These are phyloP conservation scores for Xylaria sp. DNA, from an alignment of 2,329 filamentous ascomycete genomes.

Conservation along the genomic window DNA sequence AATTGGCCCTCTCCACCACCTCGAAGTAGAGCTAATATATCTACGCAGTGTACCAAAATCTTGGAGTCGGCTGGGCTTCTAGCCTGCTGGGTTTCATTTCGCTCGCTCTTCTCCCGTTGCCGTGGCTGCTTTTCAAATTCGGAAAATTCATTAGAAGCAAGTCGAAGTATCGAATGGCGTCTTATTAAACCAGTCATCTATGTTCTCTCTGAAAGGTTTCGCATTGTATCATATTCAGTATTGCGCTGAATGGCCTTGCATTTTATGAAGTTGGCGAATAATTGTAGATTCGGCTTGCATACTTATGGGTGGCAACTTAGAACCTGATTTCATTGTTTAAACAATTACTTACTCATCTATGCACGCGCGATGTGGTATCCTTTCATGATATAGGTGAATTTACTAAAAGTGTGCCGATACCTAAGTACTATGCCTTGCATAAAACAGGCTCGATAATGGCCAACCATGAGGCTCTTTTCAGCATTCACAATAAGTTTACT, in stretches of 20 bases:
- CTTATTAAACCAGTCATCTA: conserved; percentile 27
- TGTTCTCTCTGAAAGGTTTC: not conserved
- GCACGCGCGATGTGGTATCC: not conserved
- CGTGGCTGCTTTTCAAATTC: conserved; percentile 63
- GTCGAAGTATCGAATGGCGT: conserved; percentile 54
- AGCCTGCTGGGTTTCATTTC: conserved; percentile 47
- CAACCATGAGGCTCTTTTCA: not conserved
- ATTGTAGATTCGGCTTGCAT: not conserved
- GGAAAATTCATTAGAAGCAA: conserved; percentile 55
- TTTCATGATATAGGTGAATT: not conserved
- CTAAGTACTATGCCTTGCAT: not conserved
- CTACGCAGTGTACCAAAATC: conserved; percentile 54
- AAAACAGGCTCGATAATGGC: not conserved
- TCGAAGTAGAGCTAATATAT: not conserved
- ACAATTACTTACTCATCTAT: not conserved
- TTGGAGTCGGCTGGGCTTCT: conserved; percentile 59
- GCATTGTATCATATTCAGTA: not conserved
- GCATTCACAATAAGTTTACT: not conserved
- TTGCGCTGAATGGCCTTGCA: not conserved
- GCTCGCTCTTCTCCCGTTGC: conserved; percentile 55
- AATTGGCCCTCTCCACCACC: no score
- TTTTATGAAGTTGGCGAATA: not conserved
- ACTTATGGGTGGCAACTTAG: not conserved
- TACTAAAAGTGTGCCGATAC: not conserved
- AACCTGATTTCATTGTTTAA: not conserved